These are phyloP conservation scores for Erythrophleum ivorense DNA, from an alignment of 331 rosid species.

Conservation along the genomic window DNA sequence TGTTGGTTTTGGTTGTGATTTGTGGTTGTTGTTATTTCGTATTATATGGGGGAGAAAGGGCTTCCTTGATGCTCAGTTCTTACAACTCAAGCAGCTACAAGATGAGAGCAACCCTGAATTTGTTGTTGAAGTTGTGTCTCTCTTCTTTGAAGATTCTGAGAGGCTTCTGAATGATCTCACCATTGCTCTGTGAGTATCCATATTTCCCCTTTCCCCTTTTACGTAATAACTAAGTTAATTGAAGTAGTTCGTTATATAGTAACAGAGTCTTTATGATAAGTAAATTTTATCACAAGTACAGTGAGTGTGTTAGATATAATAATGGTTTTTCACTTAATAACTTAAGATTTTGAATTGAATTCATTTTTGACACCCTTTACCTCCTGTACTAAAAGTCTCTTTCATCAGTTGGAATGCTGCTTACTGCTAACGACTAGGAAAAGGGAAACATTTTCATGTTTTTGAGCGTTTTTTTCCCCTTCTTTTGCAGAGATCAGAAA, in stretches of 20 bases:
- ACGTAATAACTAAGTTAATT: not conserved
- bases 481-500: constrained; percentile 65
- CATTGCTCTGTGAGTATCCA: constrained; percentile 67
- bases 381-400: not conserved
- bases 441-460: constrained; percentile 35
- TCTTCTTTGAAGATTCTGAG: constrained; percentile 96
- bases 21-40: constrained; percentile 18
- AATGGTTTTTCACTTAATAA: not conserved
- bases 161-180: constrained; percentile 91
- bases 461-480: constrained; percentile 9
- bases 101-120: constrained; percentile 96
- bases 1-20: constrained; percentile 28
- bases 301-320: not conserved
- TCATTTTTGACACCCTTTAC: not conserved
- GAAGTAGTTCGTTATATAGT: not conserved
- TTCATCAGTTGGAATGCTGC: not conserved
- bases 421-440: not conserved
- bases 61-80: constrained; percentile 77
- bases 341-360: not conserved
- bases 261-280: not conserved
- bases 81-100: constrained; percentile 95
- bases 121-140: constrained; percentile 88
- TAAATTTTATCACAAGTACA: not conserved
- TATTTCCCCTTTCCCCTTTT: not conserved
- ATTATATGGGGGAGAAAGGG: constrained; percentile 55